Base-by-base conservation (phyloP, 2,329 filamentous ascomycete genomes). In the Hypoxylon sp. region DNA sequence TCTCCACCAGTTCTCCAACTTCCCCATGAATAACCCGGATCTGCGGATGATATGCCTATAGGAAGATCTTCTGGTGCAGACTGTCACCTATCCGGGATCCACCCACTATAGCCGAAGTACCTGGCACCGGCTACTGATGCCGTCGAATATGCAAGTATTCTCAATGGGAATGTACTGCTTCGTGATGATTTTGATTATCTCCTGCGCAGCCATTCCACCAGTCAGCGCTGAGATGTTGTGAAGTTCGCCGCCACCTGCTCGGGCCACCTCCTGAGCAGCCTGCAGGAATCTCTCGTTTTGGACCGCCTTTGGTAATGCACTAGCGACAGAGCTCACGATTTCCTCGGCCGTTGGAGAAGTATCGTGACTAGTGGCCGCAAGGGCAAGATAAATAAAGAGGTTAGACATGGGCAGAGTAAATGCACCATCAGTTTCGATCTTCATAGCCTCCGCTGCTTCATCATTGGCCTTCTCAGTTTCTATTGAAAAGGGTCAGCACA, bases 161-260 rank as follows among this genome's bases (percentile, higher is more conserved):
- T 89, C 84, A 57, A 88, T 81, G 16, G 86, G 85, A 31, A 88
- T 77, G 71, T 89, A 89, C 73, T 89, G 86, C 65, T 84, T 84
- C 8, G 86, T 89, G 63, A 89, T 82, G 50, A 93, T 83, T 70
- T 99, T 99, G 75, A 99, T 95, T 57, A 93, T 84, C 74, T 99
- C 94, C 72, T 99, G 95, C n/a, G 93, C 91, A 36, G 95, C 88
- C 76, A 99, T 88, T 2, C 94, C 95, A 20, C 94, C 95, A 1
- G 87, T 88, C 47, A 96, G 75, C 17, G 92, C 87, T 21, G 92
- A 89, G 47, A 95, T 89, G 68, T 97, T 97, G 75, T 99, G 94
- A 52, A 99, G 75, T 70, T 99, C 95, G 44, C 86, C 89, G 19
- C 90, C 90, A 36, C 84, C 86, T 25, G 90, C 89, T 52, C 95